These are phyloP conservation scores for Batkoa obscura DNA, from an alignment of 371 early-diverging fungal genomes.

Conservation along the genomic window DNA sequence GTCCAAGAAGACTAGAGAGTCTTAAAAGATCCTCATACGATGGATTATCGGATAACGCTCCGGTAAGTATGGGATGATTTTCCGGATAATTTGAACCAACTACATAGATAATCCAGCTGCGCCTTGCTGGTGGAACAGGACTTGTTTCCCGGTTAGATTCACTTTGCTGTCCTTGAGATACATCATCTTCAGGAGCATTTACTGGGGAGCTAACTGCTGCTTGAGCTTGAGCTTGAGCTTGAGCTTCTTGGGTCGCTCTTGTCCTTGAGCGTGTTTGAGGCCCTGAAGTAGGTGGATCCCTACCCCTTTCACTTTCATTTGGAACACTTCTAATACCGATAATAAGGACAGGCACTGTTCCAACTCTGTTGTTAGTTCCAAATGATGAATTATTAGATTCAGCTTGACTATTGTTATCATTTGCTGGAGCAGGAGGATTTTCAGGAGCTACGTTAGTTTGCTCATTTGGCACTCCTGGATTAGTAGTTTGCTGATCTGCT, in stretches of 20 bases:
- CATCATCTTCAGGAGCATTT: background rate
- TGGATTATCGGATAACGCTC: constrained; percentile 9
- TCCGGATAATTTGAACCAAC: constrained; percentile 11
- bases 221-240: background rate
- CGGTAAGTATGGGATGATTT: constrained; percentile 9
- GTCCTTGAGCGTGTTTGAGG: background rate
- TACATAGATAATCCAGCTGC: constrained; percentile 12
- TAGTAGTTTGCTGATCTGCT: no score
- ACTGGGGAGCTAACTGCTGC: background rate
- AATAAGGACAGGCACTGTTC: constrained; percentile 11
- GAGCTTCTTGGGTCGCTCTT: background rate
- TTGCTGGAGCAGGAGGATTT: background rate
- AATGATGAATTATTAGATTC: background rate
- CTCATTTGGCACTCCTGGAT: no score
- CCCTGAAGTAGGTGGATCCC: background rate
- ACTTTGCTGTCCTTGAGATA: background rate
- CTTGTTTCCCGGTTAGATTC: background rate
- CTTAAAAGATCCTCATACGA: constrained; percentile 35
- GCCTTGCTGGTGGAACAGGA: constrained; percentile 1
- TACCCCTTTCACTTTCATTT: no score
- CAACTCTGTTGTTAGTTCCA: background rate
- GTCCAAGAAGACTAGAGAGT: constrained; percentile 29
- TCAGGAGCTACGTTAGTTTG: background rate
- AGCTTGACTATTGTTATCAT: background rate
- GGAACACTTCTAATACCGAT: constrained; percentile 10